These are phyloP conservation scores for Pseudopithomyces chartarum DNA, from an alignment of 2,329 filamentous ascomycete genomes.

Conservation along the genomic window DNA sequence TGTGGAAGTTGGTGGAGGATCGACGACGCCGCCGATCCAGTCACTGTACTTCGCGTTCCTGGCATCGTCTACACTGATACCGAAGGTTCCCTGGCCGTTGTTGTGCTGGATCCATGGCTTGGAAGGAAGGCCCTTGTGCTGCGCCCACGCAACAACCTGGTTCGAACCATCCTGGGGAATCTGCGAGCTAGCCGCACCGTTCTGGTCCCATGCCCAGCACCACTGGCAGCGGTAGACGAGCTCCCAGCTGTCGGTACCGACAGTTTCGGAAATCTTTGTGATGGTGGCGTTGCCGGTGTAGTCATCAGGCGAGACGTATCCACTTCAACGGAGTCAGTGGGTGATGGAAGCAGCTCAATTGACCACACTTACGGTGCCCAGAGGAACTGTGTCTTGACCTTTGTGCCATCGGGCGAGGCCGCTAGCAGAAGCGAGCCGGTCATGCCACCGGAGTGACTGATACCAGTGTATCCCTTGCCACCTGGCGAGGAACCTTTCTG, in stretches of 20 bases:
- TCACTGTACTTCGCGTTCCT: conserved; percentile 50
- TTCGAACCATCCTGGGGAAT: conserved; percentile 38
- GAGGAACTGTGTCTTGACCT: conserved; percentile 39
- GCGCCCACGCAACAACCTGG: conserved; percentile 61
- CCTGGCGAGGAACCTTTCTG: conserved; percentile 36
- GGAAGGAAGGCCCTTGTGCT: conserved; percentile 49
- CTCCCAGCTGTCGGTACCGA: conserved; percentile 64
- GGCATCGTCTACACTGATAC: conserved; percentile 50
- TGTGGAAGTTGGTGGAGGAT: conserved; percentile 32
- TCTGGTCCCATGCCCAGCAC: conserved; percentile 53
- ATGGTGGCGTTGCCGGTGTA: conserved; percentile 68
- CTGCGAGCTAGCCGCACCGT: conserved; percentile 46
- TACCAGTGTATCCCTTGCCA: conserved; percentile 43
- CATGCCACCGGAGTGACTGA: conserved; percentile 46
- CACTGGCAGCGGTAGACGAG: conserved; percentile 68
- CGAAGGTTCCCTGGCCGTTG: conserved; percentile 61
- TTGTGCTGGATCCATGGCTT: conserved; percentile 58
- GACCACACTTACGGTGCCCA: conserved; percentile 30
- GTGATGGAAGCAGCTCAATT: background rate
- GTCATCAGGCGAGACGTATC: conserved; percentile 62
- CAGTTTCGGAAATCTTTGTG: conserved; percentile 62
- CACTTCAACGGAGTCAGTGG: conserved; percentile 40
- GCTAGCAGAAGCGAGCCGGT: conserved; percentile 40
- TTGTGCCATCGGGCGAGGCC: conserved; percentile 32
- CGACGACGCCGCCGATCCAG: conserved; percentile 46